Conservation (phyloP, 306 rosid species). For the Astragalus glycyphyllos region DNA sequence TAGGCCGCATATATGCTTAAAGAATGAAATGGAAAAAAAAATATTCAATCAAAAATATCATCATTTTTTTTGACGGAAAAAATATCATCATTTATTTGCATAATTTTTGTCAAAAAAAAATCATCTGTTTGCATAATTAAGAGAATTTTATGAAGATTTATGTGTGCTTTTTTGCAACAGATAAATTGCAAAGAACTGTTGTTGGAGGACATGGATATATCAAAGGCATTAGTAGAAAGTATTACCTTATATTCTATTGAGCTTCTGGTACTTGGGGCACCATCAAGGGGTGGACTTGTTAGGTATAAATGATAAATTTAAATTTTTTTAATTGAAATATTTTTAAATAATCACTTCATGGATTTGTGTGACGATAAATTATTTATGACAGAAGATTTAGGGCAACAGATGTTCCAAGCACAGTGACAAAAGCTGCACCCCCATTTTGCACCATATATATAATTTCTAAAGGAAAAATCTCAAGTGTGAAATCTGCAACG, state of each 20-base stretch:
- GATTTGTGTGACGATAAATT: not conserved
- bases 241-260: slow-evolving; percentile 54
- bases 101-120: no score
- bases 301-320: slow-evolving; percentile 42
- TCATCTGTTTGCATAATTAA: no score
- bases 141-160: not conserved
- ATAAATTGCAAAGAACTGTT: slow-evolving; percentile 71
- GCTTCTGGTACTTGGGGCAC: slow-evolving; percentile 76
- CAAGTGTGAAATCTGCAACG: slow-evolving; percentile 58
- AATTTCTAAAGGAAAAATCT: slow-evolving; percentile 70
- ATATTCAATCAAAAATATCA: no score
- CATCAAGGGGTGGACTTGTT: slow-evolving; percentile 64
- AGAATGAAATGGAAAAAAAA: no score
- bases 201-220: slow-evolving; percentile 62
- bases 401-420: slow-evolving; percentile 58
- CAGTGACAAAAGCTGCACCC: slow-evolving; percentile 67
- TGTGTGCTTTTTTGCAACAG: slow-evolving; percentile 43
- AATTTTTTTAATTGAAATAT: no score
- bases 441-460: slow-evolving; percentile 71
- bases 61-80: no score
- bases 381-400: slow-evolving; percentile 69
- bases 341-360: not conserved
- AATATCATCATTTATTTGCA: no score
- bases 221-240: slow-evolving; percentile 62
- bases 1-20: no score